Evolutionary conservation across 169 alveolate species (phyloP).

Genomic region (Toxoplasma gondii): DNA sequence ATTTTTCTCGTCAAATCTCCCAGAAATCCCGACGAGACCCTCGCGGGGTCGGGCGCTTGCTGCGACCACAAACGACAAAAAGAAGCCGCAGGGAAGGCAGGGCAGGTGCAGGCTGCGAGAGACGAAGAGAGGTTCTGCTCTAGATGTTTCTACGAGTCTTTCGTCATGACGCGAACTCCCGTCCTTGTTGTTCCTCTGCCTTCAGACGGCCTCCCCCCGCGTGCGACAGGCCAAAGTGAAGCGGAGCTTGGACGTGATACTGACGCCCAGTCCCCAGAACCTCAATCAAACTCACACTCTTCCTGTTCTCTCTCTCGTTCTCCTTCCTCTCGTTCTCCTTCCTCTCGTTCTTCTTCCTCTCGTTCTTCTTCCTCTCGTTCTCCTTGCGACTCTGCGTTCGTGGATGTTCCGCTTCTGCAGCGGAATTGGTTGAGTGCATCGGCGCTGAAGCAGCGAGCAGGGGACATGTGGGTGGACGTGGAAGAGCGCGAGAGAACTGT

Average conservation of each 20-base stretch:
- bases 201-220: not conserved
- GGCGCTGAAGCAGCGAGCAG: not conserved
- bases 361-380: not conserved
- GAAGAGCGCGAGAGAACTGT: not conserved
- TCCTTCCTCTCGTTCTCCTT: not conserved
- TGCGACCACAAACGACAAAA: not conserved
- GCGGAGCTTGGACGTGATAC: no score
- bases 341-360: not conserved
- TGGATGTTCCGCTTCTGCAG: not conserved
- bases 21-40: not conserved
- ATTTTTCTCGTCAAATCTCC: not conserved
- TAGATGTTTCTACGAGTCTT: not conserved
- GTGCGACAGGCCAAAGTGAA: not conserved
- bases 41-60: not conserved
- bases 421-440: not conserved
- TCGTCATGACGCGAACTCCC: not conserved
- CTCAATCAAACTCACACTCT: no score
- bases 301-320: no score
- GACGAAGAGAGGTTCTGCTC: not conserved
- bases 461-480: not conserved
- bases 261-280: no score
- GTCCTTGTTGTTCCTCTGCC: not conserved
- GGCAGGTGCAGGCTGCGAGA: not conserved
- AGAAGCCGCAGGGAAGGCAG: not conserved
- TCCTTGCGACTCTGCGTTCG: not conserved